phyloP scores from a whole-genome alignment of 2,329 filamentous ascomycete genomes.

The Cadophora gregata region DNA sequence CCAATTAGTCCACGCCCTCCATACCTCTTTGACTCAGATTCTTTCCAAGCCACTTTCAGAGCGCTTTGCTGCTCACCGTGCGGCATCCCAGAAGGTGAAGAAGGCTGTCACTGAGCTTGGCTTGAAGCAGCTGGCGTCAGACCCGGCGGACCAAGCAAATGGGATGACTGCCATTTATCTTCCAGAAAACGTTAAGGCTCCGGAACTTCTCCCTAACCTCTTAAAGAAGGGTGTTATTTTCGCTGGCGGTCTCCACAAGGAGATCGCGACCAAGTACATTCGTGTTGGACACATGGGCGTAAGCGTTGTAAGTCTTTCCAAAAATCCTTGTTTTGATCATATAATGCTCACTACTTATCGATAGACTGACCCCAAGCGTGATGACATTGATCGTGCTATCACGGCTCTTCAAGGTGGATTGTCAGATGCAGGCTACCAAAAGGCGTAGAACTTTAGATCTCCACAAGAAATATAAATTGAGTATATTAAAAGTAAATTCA shows the following conservation, averaged over 20 bases:
- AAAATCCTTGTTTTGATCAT: neutral
- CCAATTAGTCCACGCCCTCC: conserved; percentile 89
- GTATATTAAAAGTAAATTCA: conserved; percentile 29
- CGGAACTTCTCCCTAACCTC: conserved; percentile 85
- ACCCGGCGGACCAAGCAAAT: conserved; percentile 91
- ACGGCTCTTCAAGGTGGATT: conserved; percentile 77
- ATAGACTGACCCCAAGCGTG: conserved; percentile 75
- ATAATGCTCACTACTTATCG: conserved; percentile 26
- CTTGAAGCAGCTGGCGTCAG: conserved; percentile 82
- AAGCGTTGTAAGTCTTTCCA: conserved; percentile 68
- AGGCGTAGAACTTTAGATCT: conserved; percentile 35
- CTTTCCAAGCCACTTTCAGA: conserved; percentile 79
- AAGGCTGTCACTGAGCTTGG: conserved; percentile 80
- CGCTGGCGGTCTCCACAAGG: conserved; percentile 94
- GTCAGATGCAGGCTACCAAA: conserved; percentile 72
- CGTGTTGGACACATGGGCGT: conserved; percentile 98
- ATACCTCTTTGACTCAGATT: conserved; percentile 88
- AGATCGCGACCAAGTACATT: conserved; percentile 92
- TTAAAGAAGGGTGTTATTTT: conserved; percentile 90
- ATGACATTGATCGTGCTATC: conserved; percentile 85
- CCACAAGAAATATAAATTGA: neutral
- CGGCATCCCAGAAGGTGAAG: conserved; percentile 85
- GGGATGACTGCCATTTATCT: conserved; percentile 98
- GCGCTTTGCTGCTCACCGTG: conserved; percentile 81
- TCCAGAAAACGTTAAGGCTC: conserved; percentile 79